phyloP scores from a whole-genome alignment of 495 filamentous ascomycete genomes.

The Bombardia bombarda region DNA sequence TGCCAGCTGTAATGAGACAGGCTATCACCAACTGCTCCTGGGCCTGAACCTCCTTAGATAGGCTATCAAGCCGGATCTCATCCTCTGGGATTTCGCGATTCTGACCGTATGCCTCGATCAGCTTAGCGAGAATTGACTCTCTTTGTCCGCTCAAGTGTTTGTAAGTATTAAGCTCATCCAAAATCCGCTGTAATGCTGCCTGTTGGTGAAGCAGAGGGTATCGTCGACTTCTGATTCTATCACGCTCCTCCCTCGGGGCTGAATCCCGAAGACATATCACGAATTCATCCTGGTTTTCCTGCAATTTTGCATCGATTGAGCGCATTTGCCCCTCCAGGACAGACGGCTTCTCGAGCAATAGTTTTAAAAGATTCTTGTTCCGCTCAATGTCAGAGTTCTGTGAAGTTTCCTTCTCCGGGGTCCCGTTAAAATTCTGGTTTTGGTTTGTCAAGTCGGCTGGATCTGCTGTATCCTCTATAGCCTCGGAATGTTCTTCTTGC shows the following conservation, averaged over 20 bases:
- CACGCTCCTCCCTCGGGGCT: slow-evolving; percentile 21
- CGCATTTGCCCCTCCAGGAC: slow-evolving; percentile 22
- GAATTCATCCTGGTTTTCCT: slow-evolving; percentile 27
- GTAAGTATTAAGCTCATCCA: slow-evolving; percentile 18
- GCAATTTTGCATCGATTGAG: slow-evolving; percentile 18
- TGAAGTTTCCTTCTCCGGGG: slow-evolving; percentile 1
- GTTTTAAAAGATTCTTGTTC: slow-evolving; percentile 20
- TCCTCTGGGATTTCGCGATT: slow-evolving; percentile 30
- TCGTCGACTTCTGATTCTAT: slow-evolving; percentile 27
- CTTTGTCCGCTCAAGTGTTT: slow-evolving; percentile 21
- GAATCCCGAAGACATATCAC: slow-evolving; percentile 22
- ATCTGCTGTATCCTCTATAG: neutral
- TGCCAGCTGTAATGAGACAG: slow-evolving; percentile 24
- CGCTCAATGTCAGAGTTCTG: slow-evolving; percentile 17
- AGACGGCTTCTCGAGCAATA: slow-evolving; percentile 25
- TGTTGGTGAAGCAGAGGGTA: slow-evolving; percentile 23
- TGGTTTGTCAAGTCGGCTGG: neutral
- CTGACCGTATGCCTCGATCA: slow-evolving; percentile 29
- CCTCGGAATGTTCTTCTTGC: no score
- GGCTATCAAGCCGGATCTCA: slow-evolving; percentile 26
- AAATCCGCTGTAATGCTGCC: slow-evolving; percentile 22
- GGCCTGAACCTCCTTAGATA: slow-evolving; percentile 22
- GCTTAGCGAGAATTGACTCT: slow-evolving; percentile 26
- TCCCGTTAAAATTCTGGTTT: neutral
- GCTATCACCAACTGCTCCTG: slow-evolving; percentile 19